phyloP scores from a whole-genome alignment of 1,139 yeast species.

The Williopsis jadinii region DNA sequence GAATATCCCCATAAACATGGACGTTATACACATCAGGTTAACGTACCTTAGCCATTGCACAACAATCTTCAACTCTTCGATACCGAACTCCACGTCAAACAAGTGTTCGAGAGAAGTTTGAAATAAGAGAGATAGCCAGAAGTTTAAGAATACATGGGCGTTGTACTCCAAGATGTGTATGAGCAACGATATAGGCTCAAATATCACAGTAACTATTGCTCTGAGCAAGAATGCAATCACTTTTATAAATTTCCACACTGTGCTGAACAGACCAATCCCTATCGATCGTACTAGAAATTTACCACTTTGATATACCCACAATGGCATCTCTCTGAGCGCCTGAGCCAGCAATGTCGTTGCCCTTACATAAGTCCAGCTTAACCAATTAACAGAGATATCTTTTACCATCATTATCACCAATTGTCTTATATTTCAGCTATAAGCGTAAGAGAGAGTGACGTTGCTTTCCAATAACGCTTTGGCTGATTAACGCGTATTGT shows the following conservation, averaged over 20 bases:
- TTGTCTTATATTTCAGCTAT: no score
- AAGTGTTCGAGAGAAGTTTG: conserved; percentile 12
- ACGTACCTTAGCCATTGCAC: conserved; percentile 18
- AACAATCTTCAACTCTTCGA: conserved; percentile 10
- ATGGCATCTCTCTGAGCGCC: background rate
- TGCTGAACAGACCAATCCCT: background rate
- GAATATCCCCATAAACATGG: conserved; percentile 16
- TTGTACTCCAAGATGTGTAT: conserved; percentile 17
- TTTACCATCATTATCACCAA: no score
- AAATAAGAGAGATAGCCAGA: conserved; percentile 15
- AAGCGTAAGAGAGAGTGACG: no score
- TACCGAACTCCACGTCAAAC: conserved; percentile 10
- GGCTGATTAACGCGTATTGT: no score
- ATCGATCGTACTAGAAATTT: background rate
- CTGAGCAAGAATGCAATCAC: background rate
- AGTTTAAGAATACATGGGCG: conserved; percentile 10
- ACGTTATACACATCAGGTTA: conserved; percentile 17
- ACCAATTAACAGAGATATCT: no score
- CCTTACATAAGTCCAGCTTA: background rate
- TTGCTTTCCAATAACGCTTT: no score
- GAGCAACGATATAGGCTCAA: conserved; percentile 16
- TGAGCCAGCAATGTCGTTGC: background rate
- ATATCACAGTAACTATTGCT: conserved; percentile 5
- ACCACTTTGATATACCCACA: background rate
- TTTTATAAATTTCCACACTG: background rate